Conservation (phyloP, 345 rosid genomes). For the Euphorbia lathyris region DNA sequence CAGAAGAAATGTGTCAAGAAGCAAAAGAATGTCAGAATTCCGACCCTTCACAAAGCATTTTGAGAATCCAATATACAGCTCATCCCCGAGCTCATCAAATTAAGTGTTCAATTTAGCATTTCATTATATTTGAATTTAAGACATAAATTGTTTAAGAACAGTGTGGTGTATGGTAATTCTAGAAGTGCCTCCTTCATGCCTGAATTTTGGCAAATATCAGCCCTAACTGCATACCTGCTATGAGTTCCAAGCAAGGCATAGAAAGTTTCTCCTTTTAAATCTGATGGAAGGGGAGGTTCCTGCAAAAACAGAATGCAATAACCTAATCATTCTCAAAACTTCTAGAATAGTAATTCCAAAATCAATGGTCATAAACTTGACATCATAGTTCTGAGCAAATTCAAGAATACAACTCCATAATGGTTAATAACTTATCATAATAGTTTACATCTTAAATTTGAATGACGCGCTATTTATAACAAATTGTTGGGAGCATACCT, state of each 20-base stretch:
- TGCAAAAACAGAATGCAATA: constrained; percentile 24
- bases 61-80: constrained; percentile 2
- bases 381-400: constrained; percentile 5
- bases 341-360: not conserved
- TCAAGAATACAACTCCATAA: constrained; percentile 6
- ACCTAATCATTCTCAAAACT: not conserved
- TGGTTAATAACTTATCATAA: not conserved
- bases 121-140: not conserved
- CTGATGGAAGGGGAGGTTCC: constrained; percentile 92
- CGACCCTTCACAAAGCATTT: constrained; percentile 7
- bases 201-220: not conserved
- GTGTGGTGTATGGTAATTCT: not conserved
- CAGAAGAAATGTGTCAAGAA: not conserved
- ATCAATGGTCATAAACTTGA: not conserved
- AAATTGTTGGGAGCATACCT: constrained; percentile 44
- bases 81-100: not conserved
- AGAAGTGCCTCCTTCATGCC: constrained; percentile 4
- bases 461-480: constrained; percentile 3
- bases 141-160: not conserved
- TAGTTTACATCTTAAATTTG: not conserved
- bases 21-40: not conserved
- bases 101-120: not conserved
- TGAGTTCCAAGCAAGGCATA: constrained; percentile 80
- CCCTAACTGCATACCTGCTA: constrained; percentile 54
- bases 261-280: constrained; percentile 78